These are phyloP conservation scores for Aspergillus sclerotiicarbonarius DNA, from an alignment of 495 filamentous ascomycete species.

Conservation along the genomic window DNA sequence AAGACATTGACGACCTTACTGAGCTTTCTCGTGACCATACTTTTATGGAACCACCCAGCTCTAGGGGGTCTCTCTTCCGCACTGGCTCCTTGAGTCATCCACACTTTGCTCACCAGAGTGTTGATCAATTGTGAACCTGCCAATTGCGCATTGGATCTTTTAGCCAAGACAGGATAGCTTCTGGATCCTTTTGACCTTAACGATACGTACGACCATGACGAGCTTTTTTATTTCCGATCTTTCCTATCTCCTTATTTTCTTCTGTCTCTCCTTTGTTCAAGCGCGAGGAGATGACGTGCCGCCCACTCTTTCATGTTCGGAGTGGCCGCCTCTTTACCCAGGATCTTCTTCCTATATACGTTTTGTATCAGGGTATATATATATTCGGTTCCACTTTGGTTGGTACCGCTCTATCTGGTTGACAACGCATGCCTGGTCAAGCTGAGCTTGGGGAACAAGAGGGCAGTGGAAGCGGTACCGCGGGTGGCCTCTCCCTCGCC, in stretches of 20 bases:
- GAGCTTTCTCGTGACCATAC: constrained; percentile 17
- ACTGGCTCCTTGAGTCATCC: constrained; percentile 35
- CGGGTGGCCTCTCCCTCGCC: background rate
- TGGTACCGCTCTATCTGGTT: too few relatives aligned
- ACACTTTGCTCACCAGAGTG: background rate
- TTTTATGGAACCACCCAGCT: constrained; percentile 20
- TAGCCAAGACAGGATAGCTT: background rate
- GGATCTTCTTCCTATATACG: too few relatives aligned
- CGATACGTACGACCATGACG: constrained; percentile 19
- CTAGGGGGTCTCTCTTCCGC: constrained; percentile 30
- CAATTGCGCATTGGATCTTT: background rate
- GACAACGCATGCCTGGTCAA: too few relatives aligned
- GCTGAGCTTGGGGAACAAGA: too few relatives aligned
- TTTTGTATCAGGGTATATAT: too few relatives aligned
- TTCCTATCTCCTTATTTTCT: constrained; percentile 3
- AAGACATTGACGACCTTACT: constrained; percentile 31
- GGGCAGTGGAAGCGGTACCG: too few relatives aligned
- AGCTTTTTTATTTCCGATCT: constrained; percentile 5
- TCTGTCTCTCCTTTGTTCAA: constrained; percentile 2
- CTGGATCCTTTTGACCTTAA: constrained; percentile 4
- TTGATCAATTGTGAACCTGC: constrained; percentile 13
- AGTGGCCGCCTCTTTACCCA: background rate
- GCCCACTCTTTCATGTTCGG: background rate
- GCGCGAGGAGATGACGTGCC: background rate
- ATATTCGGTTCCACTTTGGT: too few relatives aligned